Evolutionary conservation across 106 monocot species (phyloP).

Genomic region (Dioscorea dumetorum): DNA sequence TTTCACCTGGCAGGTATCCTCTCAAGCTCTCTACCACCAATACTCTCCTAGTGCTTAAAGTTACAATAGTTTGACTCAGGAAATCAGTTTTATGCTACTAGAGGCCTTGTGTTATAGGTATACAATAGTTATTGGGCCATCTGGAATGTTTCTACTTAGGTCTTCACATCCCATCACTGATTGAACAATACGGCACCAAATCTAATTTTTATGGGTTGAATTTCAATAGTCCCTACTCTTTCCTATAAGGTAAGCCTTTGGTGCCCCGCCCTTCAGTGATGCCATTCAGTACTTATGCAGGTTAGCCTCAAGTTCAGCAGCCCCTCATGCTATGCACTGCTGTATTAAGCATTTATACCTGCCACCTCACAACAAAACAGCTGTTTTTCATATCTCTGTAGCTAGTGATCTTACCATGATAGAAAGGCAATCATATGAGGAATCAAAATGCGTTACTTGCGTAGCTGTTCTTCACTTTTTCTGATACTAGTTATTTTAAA

Average conservation of each 20-base stretch:
- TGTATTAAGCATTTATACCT: too few species aligned
- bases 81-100: neutral
- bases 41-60: neutral
- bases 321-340: too few species aligned
- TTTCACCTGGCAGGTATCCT: slow-evolving; percentile 30
- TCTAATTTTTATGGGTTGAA: neutral
- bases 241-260: too few species aligned
- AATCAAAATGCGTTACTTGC: too few species aligned
- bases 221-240: neutral
- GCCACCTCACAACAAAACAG: too few species aligned
- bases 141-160: neutral
- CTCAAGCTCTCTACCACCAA: neutral
- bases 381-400: too few species aligned
- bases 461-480: neutral
- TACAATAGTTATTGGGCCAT: neutral
- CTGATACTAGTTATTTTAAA: neutral
- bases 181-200: neutral
- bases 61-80: neutral
- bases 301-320: too few species aligned
- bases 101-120: too few species aligned
- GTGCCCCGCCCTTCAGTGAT: too few species aligned
- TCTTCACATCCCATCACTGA: neutral
- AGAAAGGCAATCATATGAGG: too few species aligned
- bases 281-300: too few species aligned
- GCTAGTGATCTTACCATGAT: too few species aligned